Base-by-base conservation (phyloP, 768 basidiomycete species). In the Suillus fuscotomentosus region DNA sequence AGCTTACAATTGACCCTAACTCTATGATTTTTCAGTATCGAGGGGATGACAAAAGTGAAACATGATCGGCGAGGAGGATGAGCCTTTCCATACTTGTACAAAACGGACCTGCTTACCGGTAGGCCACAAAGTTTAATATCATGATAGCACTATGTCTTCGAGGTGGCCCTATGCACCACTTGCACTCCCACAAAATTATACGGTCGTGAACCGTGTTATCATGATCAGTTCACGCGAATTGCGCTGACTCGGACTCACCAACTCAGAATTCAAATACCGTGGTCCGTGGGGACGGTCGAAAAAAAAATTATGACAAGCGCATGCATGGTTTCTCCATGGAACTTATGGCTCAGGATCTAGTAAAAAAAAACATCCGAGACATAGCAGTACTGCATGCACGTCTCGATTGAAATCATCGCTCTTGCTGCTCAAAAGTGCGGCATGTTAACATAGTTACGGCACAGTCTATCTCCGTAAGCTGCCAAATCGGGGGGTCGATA, bases 41-140 rank as follows among this genome's bases (percentile, higher is more conserved):
- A 59, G 50, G 59, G 34, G 59, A 62, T 75, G 75, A 75, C 67
- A 75, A 70, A 72, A 70, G 66, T 81, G 81, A 84, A 81, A 83
- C 82, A 81, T 80, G 81, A 83, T 83, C 83, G 80, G 76, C 72
- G 75, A 68, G 68, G 66, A 68, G 63, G 69, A 67, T 68, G 68
- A n/a, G 59, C 64, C 50, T 66, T 73, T 69, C 79, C 76, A 47
- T 34, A 79, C 79, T 74, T 78, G 79, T 78, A 63, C 41, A 79
- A 60, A 67, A 43, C 59, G 79, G 69, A 66, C 84, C 84, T 67
- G 66, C 31, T 2, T 15, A 69, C 43, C 63, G 85, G 84, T 83
- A 82, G 54, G 63, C 59, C 9, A 64, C 50, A 57, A 67, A 77
- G 73, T 62, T 67, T 77, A 77, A 68, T 74, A 70, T 59, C 45